A percentile compares a stretch with the other conserved stretches of the same genome.
phyloP scores from a whole-genome alignment of 1,139 yeast species.

The Pichia sp. region DNA sequence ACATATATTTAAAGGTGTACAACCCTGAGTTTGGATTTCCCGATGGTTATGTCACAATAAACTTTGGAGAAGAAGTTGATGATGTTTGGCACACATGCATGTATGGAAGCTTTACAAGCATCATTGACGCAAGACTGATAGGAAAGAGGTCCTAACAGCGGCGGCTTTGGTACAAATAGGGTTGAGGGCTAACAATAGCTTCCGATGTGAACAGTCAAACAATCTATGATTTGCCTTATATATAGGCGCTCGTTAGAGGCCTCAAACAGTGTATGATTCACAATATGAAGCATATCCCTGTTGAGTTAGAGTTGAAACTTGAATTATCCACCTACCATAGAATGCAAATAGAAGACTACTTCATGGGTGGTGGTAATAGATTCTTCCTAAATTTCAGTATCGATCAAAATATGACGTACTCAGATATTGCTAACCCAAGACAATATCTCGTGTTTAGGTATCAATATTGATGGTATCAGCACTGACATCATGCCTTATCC shows the following conservation, averaged over 20 bases:
- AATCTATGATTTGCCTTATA: conserved; percentile 48
- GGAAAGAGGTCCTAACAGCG: conserved; percentile 2
- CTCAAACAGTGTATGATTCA: conserved; percentile 40
- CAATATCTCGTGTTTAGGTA: conserved; percentile 5
- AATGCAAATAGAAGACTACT: conserved; percentile 7
- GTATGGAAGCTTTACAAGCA: conserved; percentile 16
- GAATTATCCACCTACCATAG: conserved; percentile 38
- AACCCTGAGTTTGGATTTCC: too few species aligned
- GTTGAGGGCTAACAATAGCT: conserved; percentile 14
- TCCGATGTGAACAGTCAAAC: conserved; percentile 21
- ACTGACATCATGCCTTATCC: conserved; percentile 37
- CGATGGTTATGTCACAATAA: too few species aligned
- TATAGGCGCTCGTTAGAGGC: conserved; percentile 57
- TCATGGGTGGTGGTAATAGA: conserved; percentile 15
- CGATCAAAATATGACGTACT: conserved; percentile 3
- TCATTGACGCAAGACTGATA: conserved; percentile 13
- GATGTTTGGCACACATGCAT: conserved; percentile 16
- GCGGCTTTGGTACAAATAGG: neutral
- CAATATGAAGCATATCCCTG: conserved; percentile 44
- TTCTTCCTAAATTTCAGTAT: conserved; percentile 1
- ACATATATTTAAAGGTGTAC: too few species aligned
- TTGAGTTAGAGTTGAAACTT: conserved; percentile 45
- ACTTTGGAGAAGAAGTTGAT: conserved; percentile 11
- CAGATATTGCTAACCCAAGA: neutral
- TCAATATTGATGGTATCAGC: conserved; percentile 2